Percentiles rank a stretch among this genome's conserved stretches.
Evolutionary conservation across 805 yeast species (phyloP).

Genomic region (Hanseniaspora mollemarum): DNA sequence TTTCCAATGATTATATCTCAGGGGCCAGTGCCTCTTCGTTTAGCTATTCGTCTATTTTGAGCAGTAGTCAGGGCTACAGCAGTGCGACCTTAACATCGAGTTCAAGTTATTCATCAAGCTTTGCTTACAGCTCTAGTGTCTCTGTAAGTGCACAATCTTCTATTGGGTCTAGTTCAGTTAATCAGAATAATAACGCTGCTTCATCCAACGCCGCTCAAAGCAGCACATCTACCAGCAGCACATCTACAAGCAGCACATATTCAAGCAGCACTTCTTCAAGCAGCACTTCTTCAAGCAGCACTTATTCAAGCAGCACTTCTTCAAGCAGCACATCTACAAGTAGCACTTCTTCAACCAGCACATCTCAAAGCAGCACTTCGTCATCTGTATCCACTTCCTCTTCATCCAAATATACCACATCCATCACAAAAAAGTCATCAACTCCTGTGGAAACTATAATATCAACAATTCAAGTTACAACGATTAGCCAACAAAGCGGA

Average conservation of each 20-base stretch:
- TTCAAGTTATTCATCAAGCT: no score
- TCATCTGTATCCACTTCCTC: slow-evolving; percentile 15
- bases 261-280: no score
- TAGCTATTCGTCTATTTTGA: slow-evolving; percentile 1
- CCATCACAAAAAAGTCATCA: slow-evolving; percentile 10
- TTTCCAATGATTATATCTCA: slow-evolving; percentile 18
- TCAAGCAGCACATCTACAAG: background rate
- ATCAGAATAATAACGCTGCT: no score
- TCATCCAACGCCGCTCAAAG: no score
- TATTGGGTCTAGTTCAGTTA: no score
- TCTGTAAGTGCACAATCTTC: no score
- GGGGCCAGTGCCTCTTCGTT: slow-evolving; percentile 4
- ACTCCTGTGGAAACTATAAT: background rate
- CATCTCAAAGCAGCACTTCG: no score
- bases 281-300: no score
- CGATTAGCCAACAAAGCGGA: slow-evolving; percentile 19
- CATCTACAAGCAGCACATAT: no score
- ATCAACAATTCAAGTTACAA: slow-evolving; percentile 20
- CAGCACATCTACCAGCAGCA: no score
- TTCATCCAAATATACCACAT: background rate
- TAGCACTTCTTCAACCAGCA: background rate
- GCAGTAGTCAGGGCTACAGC: background rate
- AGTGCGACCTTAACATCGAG: no score
- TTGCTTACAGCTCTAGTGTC: no score
- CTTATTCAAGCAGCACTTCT: background rate